Percentiles rank a stretch among this genome's conserved stretches.
Evolutionary conservation across 805 yeast genomes (phyloP).

Genomic region (Saturnispora saitoi): DNA sequence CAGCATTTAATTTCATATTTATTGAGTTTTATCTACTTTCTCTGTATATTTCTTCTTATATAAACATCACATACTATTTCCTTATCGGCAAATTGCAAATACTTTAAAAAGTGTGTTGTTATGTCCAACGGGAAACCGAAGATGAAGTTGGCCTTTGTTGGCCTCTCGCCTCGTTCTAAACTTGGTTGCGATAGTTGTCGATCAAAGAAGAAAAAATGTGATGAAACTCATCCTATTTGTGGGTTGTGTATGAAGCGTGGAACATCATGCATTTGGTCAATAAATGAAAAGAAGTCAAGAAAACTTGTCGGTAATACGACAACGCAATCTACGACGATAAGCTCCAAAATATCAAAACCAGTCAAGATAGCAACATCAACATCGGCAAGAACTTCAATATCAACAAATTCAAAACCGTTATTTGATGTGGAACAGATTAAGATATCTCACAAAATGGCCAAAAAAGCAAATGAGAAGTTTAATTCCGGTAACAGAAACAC

Average conservation of each 20-base stretch:
- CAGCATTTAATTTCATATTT: not conserved
- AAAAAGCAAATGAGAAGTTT: not conserved
- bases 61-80: too few species aligned
- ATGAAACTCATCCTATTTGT: constrained; percentile 39
- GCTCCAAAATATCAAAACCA: not conserved
- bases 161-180: constrained; percentile 28
- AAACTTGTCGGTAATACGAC: not conserved
- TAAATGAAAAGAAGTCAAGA: not conserved
- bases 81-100: too few species aligned
- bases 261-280: constrained; percentile 24
- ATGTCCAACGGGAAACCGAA: not conserved
- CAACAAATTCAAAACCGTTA: constrained; percentile 6
- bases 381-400: too few species aligned
- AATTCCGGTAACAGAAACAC: not conserved
- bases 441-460: constrained; percentile 16
- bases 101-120: not conserved
- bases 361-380: not conserved
- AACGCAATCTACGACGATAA: not conserved
- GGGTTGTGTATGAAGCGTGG: constrained; percentile 32
- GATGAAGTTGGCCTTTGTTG: constrained; percentile 20
- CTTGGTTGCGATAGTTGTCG: constrained; percentile 35
- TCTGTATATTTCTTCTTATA: too few species aligned
- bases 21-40: not conserved
- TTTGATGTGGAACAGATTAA: constrained; percentile 14
- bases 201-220: constrained; percentile 41